These are phyloP conservation scores for Fusarium bulbicola DNA, from an alignment of 2,329 filamentous ascomycete genomes.

Conservation along the genomic window DNA sequence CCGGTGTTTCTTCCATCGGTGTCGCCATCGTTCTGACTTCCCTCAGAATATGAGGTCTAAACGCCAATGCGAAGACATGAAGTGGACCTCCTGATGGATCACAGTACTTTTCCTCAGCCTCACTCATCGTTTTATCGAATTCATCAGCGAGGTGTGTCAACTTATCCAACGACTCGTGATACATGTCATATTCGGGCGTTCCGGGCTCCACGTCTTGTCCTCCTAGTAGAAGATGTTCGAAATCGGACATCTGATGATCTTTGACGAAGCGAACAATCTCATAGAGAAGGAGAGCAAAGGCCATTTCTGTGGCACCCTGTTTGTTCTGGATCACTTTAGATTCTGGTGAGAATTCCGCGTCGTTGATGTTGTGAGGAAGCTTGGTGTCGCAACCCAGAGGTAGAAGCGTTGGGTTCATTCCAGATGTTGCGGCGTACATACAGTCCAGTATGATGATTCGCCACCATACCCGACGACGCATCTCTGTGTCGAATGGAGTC, in stretches of 20 bases:
- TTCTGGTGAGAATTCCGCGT: not conserved
- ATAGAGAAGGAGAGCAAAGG: not conserved
- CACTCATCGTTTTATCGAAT: not conserved
- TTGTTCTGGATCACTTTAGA: not conserved
- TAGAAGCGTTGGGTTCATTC: not conserved
- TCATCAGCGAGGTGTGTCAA: not conserved
- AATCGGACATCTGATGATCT: not conserved
- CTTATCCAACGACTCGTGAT: not conserved
- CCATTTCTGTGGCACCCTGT: constrained; percentile 10
- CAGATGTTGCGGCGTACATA: constrained; percentile 8
- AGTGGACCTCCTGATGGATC: not conserved
- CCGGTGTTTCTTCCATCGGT: not conserved
- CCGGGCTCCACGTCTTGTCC: not conserved
- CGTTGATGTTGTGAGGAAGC: not conserved
- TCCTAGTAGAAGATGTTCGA: constrained; percentile 4
- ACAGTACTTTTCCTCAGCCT: not conserved
- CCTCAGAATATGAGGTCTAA: not conserved
- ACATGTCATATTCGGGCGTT: not conserved
- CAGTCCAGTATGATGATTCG: constrained; percentile 8
- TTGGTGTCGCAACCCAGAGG: not conserved
- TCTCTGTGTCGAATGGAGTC: not conserved
- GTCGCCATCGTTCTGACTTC: not conserved
- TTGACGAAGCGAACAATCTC: not conserved
- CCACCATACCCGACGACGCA: constrained; percentile 16
- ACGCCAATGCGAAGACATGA: not conserved